Base-by-base conservation (phyloP, 768 basidiomycete genomes). In the Hygrocybe punicea region DNA sequence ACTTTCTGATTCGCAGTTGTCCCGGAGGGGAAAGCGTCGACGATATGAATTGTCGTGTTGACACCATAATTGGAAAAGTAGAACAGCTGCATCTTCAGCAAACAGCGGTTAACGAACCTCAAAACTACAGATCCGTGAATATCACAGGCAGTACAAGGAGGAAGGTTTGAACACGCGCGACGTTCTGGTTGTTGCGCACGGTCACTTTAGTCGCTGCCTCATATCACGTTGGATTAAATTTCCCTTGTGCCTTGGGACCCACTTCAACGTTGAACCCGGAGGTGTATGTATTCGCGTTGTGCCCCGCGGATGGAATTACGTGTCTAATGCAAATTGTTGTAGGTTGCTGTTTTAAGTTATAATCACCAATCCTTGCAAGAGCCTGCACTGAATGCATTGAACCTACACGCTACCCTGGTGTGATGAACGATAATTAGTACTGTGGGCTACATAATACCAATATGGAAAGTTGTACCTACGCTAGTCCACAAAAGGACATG, bases 111-210 rank as follows among this genome's bases (percentile, higher is more conserved):
- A n/a, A 25, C 6, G 11, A 24, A n/a, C 34, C 19, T n/a, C 14
- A 17, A 33, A 29, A 36, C 16, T 21, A 19, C 25, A 91, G 86
- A 84, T 91, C 56, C 83, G 84, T 10, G 83, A 87, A 64, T 82
- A 87, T 65, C 90, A 93, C 63, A 78, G 79, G 55, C 69, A 81
- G 62, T 91, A 87, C 68, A 76, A 81, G 46, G 88, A 91, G 62
- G 81, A 87, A 48, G 83, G 84, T 1, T 73, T 78, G 16, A 79
- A 85, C 53, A 79, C 81, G 19, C 81, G 89, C 19, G 93, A 97
- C 63, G 86, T 93, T 9, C 80, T 95, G 57, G 87, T 98, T 65
- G 84, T 98, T 58, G 91, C 93, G 1, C 95, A 98, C 70, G 93
- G 89, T 1, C 89, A 93, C 70, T 85, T 89, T 69, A 90, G 81